Evolutionary conservation across 2,329 filamentous ascomycete genomes (phyloP).

Genomic region (Hysterium pulicare): DNA sequence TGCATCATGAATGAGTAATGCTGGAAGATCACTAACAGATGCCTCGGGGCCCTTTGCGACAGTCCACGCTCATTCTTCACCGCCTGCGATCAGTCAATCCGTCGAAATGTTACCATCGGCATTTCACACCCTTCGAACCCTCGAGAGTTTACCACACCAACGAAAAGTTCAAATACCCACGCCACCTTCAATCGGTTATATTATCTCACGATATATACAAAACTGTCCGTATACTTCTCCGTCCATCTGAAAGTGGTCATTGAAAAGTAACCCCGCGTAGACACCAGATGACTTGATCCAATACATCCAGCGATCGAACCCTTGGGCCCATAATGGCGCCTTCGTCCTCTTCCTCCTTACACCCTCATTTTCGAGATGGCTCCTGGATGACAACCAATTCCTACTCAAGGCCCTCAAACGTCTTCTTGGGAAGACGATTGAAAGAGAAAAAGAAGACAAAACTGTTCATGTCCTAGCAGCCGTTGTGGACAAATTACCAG

Average conservation of each 20-base stretch:
- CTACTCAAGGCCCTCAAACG: conserved; percentile 21
- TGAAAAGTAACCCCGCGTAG: conserved; percentile 9
- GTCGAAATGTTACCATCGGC: too few relatives aligned
- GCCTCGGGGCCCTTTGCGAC: too few relatives aligned
- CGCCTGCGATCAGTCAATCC: too few relatives aligned
- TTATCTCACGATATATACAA: conserved; percentile 22
- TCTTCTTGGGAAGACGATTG: conserved; percentile 12
- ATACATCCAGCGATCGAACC: conserved; percentile 20
- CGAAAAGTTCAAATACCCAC: too few relatives aligned
- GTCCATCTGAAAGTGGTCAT: too few relatives aligned
- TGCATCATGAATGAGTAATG: too few relatives aligned
- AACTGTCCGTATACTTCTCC: conserved; percentile 17
- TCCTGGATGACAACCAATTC: conserved; percentile 24
- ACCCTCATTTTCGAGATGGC: conserved; percentile 30
- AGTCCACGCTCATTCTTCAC: too few relatives aligned
- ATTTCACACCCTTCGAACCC: too few relatives aligned
- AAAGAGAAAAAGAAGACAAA: neutral
- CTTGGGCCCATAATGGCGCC: too few relatives aligned
- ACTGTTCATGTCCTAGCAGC: conserved; percentile 26
- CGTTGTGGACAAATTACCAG: conserved; percentile 37
- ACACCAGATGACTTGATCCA: conserved; percentile 21
- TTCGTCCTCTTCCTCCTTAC: conserved; percentile 31
- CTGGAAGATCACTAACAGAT: too few relatives aligned
- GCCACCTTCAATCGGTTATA: too few relatives aligned
- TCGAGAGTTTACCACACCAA: too few relatives aligned